Evolutionary conservation across 2,329 filamentous ascomycete species (phyloP).

Genomic region (Nemania bipapillata): DNA sequence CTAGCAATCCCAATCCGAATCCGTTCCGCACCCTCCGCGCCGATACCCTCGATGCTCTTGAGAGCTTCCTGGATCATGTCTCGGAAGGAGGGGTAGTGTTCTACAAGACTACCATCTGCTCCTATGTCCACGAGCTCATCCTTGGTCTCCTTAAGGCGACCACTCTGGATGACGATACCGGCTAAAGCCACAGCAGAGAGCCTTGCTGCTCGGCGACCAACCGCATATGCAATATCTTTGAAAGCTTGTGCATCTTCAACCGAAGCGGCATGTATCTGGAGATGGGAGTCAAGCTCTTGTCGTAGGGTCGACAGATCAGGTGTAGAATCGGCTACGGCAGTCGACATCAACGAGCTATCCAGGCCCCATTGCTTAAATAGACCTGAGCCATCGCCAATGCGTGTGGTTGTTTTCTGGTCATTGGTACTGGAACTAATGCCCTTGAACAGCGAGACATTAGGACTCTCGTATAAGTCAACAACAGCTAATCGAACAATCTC

Average conservation of each 20-base stretch:
- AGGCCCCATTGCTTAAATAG: conserved; percentile 87
- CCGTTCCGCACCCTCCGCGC: conserved; percentile 79
- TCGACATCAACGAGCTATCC: conserved; percentile 89
- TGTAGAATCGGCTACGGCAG: conserved; percentile 82
- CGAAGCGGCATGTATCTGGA: conserved; percentile 79
- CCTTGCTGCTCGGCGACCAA: conserved; percentile 88
- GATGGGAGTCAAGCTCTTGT: conserved; percentile 78
- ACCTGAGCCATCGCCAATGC: conserved; percentile 70
- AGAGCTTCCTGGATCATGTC: conserved; percentile 87
- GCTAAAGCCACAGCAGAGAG: conserved; percentile 88
- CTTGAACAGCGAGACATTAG: conserved; percentile 76
- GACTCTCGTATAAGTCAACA: conserved; percentile 75
- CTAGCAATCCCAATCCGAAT: conserved; percentile 96
- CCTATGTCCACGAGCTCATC: conserved; percentile 86
- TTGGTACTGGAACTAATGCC: conserved; percentile 79
- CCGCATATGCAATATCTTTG: conserved; percentile 81
- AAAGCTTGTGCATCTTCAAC: conserved; percentile 88
- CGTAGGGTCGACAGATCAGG: conserved; percentile 77
- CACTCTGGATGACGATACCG: conserved; percentile 83
- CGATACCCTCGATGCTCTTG: conserved; percentile 79
- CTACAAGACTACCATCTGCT: conserved; percentile 92
- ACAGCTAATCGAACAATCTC: conserved; percentile 87
- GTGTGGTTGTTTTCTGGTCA: conserved; percentile 75
- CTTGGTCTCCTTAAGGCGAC: conserved; percentile 70
- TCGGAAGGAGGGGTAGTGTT: conserved; percentile 94